Conservation (phyloP, 192 early-diverging fungal species). For the Mortierella antarctica region DNA sequence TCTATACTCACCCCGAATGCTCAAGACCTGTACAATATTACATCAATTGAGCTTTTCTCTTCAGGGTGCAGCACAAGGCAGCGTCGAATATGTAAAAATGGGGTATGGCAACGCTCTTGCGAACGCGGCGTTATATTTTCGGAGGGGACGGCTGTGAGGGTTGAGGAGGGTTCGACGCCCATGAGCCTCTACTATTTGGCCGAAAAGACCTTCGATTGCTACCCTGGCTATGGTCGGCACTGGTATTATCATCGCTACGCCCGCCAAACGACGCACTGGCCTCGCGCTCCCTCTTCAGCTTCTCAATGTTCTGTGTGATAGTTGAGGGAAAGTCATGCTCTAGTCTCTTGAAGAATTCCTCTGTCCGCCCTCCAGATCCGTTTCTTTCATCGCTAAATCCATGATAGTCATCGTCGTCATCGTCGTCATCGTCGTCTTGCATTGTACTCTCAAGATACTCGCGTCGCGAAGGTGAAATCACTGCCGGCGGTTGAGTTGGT, state of each 20-base stretch:
- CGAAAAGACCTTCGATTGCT: conserved; percentile 7
- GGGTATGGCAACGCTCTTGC: too few species aligned
- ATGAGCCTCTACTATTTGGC: neutral
- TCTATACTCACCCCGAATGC: too few species aligned
- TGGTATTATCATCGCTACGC: neutral
- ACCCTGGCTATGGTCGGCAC: neutral
- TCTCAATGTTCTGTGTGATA: conserved; percentile 32
- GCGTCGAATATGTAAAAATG: too few species aligned
- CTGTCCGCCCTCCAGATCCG: neutral
- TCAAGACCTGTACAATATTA: too few species aligned
- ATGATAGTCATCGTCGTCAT: conserved; percentile 7
- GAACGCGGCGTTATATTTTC: too few species aligned
- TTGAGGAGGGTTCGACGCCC: too few species aligned
- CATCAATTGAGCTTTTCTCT: too few species aligned
- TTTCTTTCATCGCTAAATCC: too few species aligned
- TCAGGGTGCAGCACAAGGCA: too few species aligned
- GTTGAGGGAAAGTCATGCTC: conserved; percentile 15
- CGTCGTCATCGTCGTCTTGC: conserved; percentile 12
- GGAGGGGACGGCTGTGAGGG: too few species aligned
- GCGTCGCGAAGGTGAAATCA: neutral
- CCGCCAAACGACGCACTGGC: neutral
- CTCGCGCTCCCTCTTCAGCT: conserved; percentile 12
- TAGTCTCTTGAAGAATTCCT: neutral
- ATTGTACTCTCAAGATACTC: conserved; percentile 16
- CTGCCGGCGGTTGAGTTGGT: neutral